phyloP scores from a whole-genome alignment of 768 basidiomycete species.

The Amanita thiersii region DNA sequence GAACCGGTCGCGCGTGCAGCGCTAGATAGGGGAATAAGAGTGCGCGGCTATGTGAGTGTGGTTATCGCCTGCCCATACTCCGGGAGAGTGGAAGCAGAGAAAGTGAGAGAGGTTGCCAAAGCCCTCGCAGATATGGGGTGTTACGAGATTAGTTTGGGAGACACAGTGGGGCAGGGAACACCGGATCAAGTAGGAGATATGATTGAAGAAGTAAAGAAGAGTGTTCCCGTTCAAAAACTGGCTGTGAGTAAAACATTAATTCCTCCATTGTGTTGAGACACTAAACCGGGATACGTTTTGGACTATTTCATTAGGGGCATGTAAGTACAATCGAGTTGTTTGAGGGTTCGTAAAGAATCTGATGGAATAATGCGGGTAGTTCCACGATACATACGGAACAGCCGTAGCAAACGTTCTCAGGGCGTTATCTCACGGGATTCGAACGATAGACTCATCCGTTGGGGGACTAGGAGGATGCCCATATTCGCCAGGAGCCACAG shows the following conservation, averaged over 20 bases:
- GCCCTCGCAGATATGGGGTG: slow-evolving; percentile 84
- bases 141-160: slow-evolving; percentile 87
- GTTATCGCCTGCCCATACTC: slow-evolving; percentile 81
- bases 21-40: slow-evolving; percentile 49
- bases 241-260: slow-evolving; percentile 39
- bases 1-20: slow-evolving; percentile 57
- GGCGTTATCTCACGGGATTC: slow-evolving; percentile 65
- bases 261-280: background rate
- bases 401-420: slow-evolving; percentile 70
- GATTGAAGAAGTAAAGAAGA: slow-evolving; percentile 60
- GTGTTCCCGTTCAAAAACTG: slow-evolving; percentile 54
- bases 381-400: slow-evolving; percentile 87
- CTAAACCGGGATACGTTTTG: slow-evolving; percentile 2
- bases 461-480: slow-evolving; percentile 94
- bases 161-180: slow-evolving; percentile 85
- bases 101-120: slow-evolving; percentile 62
- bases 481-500: slow-evolving; percentile 92
- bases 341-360: background rate
- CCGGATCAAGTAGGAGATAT: slow-evolving; percentile 61
- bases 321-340: slow-evolving; percentile 24
- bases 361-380: slow-evolving; percentile 34
- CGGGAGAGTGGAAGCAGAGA: slow-evolving; percentile 59
- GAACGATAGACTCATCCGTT: slow-evolving; percentile 77
- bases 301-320: slow-evolving; percentile 35
- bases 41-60: slow-evolving; percentile 83